A percentile compares a stretch with the other conserved stretches of the same genome.
These are phyloP conservation scores for Tanacetum coccineum DNA, from an alignment of 129 eudicot genomes.

Conservation along the genomic window DNA sequence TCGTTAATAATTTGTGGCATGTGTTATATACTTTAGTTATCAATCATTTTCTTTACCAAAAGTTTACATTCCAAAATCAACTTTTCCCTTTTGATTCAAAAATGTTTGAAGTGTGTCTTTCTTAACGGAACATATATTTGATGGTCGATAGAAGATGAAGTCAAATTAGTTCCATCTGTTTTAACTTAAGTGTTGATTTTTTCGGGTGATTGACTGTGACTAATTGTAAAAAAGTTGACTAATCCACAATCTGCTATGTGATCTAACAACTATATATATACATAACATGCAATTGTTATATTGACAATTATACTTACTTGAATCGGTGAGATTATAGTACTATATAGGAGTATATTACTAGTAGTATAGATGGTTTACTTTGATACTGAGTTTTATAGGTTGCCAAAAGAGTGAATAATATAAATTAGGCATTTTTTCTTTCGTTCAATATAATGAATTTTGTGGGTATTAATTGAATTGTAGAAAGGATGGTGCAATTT, in stretches of 20 bases:
- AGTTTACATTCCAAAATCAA: neutral
- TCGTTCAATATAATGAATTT: slow-evolving; percentile 11
- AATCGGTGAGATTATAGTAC: slow-evolving; percentile 12
- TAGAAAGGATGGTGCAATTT: slow-evolving; percentile 72
- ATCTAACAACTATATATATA: slow-evolving; percentile 4
- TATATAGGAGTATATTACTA: neutral
- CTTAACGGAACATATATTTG: neutral
- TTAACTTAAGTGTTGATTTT: slow-evolving; percentile 4
- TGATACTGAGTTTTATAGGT: neutral
- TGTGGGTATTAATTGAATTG: slow-evolving; percentile 24
- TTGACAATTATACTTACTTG: slow-evolving; percentile 6
- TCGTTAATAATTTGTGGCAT: slow-evolving; percentile 9
- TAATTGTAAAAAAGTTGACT: slow-evolving; percentile 7
- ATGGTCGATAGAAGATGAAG: neutral
- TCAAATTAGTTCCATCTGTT: slow-evolving; percentile 11
- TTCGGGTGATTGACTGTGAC: slow-evolving; percentile 10
- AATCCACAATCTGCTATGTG: neutral
- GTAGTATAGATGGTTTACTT: neutral
- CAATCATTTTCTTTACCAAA: slow-evolving; percentile 8
- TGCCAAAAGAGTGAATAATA: neutral
- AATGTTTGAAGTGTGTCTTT: neutral
- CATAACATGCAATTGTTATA: slow-evolving; percentile 1
- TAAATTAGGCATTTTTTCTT: slow-evolving; percentile 4
- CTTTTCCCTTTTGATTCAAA: slow-evolving; percentile 2
- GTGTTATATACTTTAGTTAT: slow-evolving; percentile 8